phyloP scores from a whole-genome alignment of 2,329 filamentous ascomycete genomes.

The Talaromyces sp. region DNA sequence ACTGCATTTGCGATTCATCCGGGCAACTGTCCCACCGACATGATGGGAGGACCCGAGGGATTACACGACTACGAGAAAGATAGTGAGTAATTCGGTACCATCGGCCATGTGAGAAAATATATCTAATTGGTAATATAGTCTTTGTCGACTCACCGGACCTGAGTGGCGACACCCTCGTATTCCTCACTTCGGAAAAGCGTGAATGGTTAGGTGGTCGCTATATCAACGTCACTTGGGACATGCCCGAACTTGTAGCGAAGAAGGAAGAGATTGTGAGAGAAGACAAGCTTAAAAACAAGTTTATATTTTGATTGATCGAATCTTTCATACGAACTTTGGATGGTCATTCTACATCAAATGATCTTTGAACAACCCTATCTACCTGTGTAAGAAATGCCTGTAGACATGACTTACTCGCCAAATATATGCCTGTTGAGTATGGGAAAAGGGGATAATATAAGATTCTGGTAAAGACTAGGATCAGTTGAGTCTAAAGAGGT shows the following conservation, averaged over 20 bases:
- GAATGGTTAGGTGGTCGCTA: conserved; percentile 27
- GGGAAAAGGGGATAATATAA: too few species aligned
- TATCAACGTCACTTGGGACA: conserved; percentile 22
- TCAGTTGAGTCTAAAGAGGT: too few species aligned
- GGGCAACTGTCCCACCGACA: conserved; percentile 46
- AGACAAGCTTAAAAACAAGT: conserved; percentile 43
- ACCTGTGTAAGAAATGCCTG: not conserved
- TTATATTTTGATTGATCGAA: conserved; percentile 8
- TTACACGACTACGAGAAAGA: conserved; percentile 11
- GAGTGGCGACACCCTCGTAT: conserved; percentile 26
- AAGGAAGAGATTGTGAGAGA: conserved; percentile 23
- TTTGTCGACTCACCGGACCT: conserved; percentile 30
- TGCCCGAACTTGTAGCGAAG: conserved; percentile 21
- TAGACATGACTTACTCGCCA: not conserved
- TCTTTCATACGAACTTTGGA: not conserved
- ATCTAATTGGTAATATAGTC: not conserved
- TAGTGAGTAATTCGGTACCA: not conserved
- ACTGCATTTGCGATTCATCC: conserved; percentile 45
- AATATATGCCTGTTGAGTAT: not conserved
- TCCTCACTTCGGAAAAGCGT: conserved; percentile 23
- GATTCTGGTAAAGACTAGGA: too few species aligned
- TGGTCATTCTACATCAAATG: too few species aligned
- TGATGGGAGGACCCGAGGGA: conserved; percentile 34
- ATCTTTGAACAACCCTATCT: not conserved
- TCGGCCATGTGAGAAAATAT: not conserved